phyloP scores from a whole-genome alignment of 2,329 filamentous ascomycete species.

The Tolypocladium cylindrosporum region DNA sequence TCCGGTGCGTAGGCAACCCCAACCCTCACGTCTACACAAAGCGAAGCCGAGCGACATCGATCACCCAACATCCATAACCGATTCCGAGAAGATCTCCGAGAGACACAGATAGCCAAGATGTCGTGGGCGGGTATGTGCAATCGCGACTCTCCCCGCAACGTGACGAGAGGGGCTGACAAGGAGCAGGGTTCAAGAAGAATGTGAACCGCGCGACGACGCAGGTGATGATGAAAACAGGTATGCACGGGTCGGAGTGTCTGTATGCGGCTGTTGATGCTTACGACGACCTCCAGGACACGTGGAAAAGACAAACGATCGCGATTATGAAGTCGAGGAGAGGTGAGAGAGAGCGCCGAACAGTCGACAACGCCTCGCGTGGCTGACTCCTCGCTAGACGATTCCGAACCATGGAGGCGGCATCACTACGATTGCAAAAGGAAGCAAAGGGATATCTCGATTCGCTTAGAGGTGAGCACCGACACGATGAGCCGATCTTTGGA shows the following conservation, averaged over 20 bases:
- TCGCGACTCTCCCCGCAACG: constrained; percentile 13
- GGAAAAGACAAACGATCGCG: constrained; percentile 95
- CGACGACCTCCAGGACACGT: constrained; percentile 59
- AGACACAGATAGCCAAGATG: constrained; percentile 33
- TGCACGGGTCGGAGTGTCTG: constrained; percentile 11
- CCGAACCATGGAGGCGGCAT: constrained; percentile 93
- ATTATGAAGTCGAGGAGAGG: constrained; percentile 97
- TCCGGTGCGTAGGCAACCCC: neutral
- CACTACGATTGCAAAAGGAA: constrained; percentile 88
- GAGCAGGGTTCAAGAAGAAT: constrained; percentile 62
- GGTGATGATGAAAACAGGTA: constrained; percentile 99
- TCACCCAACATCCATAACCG: neutral
- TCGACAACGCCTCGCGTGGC: neutral
- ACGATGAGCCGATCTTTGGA: neutral
- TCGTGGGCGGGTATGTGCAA: constrained; percentile 56
- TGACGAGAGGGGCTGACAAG: constrained; percentile 15
- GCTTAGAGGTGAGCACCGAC: constrained; percentile 56
- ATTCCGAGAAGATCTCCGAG: neutral
- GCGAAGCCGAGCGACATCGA: neutral
- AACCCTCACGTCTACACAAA: neutral
- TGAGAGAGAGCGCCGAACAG: constrained; percentile 20
- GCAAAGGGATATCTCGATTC: constrained; percentile 97
- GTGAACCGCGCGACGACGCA: constrained; percentile 98
- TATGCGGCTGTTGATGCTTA: neutral
- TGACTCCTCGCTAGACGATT: constrained; percentile 57